These are phyloP conservation scores for Chloromonas sp. DNA, from an alignment of 163 green algal species.

Conservation along the genomic window DNA sequence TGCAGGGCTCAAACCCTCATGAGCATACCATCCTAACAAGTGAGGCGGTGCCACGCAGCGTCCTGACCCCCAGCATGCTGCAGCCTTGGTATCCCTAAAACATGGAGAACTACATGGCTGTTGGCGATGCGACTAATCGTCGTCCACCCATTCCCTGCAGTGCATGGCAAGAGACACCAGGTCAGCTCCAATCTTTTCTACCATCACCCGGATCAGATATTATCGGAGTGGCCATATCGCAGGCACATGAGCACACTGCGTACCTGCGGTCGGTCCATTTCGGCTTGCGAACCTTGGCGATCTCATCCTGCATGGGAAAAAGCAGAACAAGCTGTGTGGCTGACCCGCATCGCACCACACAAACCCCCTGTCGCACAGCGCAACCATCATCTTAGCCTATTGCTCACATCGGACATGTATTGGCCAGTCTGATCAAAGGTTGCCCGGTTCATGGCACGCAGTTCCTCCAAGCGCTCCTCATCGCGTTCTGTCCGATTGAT, in stretches of 20 bases:
- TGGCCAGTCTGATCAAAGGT: slow-evolving; percentile 58
- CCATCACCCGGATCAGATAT: not conserved
- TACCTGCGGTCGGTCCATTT: slow-evolving; percentile 63
- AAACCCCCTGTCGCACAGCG: too few relatives aligned
- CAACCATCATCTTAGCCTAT: too few relatives aligned
- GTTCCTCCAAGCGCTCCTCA: slow-evolving; percentile 60
- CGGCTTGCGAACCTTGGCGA: slow-evolving; percentile 52
- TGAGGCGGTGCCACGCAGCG: too few relatives aligned
- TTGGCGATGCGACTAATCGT: not conserved
- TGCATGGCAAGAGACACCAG: not conserved
- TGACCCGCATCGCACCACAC: not conserved
- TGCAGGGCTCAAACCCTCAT: too few relatives aligned
- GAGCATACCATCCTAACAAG: too few relatives aligned
- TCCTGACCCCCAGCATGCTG: too few relatives aligned
- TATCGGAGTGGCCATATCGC: not conserved
- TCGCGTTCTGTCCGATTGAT: slow-evolving; percentile 58
- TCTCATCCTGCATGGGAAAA: slow-evolving; percentile 50
- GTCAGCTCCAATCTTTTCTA: not conserved
- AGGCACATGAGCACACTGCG: not conserved
- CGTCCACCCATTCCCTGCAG: slow-evolving; percentile 4
- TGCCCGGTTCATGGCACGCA: slow-evolving; percentile 58
- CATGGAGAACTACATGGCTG: too few relatives aligned
- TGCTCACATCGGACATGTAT: slow-evolving; percentile 60
- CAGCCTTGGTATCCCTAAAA: too few relatives aligned
- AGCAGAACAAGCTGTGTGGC: not conserved